These are phyloP conservation scores for Tulasnella calospora DNA, from an alignment of 768 basidiomycete genomes.

Conservation along the genomic window DNA sequence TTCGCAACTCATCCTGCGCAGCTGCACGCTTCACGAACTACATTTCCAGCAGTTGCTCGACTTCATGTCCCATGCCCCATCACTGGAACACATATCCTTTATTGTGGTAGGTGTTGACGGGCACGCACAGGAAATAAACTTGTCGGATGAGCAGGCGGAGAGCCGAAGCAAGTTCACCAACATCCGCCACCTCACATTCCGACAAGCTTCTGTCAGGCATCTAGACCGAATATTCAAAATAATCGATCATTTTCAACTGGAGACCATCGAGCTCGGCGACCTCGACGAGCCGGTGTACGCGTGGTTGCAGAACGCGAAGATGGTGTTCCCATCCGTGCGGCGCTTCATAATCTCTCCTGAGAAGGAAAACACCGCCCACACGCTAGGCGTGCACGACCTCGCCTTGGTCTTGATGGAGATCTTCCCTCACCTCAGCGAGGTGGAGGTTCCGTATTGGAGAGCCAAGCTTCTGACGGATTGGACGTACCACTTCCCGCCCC, in stretches of 20 bases:
- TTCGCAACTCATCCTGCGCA: neutral
- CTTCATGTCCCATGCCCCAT: neutral
- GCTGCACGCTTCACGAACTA: neutral
- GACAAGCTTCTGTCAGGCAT: neutral
- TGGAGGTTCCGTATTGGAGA: neutral
- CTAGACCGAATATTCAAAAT: neutral
- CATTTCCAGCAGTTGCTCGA: neutral
- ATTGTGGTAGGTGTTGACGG: neutral
- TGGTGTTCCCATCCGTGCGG: neutral
- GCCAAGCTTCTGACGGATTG: slow-evolving; percentile 7
- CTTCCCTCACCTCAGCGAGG: neutral
- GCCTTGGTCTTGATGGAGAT: neutral
- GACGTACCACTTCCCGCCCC: neutral
- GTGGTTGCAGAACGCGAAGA: neutral
- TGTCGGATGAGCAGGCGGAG: neutral
- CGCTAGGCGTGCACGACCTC: neutral
- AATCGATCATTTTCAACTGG: neutral
- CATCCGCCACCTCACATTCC: neutral
- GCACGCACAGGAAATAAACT: neutral
- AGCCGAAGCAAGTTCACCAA: neutral
- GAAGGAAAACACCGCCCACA: neutral
- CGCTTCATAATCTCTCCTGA: neutral
- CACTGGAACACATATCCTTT: neutral
- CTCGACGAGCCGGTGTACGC: neutral
- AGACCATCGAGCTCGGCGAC: neutral